phyloP scores from a whole-genome alignment of 805 yeast species.

The Brettanomyces bruxellensis region DNA sequence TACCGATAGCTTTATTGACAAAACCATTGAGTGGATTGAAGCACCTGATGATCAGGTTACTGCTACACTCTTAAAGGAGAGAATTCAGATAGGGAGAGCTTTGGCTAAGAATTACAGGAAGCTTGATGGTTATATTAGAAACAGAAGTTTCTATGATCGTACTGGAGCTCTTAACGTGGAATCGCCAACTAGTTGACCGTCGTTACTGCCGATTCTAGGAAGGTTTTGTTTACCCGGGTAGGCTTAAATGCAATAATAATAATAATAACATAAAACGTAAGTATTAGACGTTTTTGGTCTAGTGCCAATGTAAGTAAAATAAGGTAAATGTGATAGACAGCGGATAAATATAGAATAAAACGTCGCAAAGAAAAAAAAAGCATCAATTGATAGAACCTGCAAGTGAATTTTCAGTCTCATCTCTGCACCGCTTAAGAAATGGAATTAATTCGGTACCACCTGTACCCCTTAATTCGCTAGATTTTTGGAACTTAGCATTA shows the following conservation, averaged over 20 bases:
- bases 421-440: constrained; percentile 89
- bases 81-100: constrained; percentile 40
- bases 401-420: constrained; percentile 61
- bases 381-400: too few relatives aligned
- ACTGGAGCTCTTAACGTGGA: constrained; percentile 34
- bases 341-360: too few relatives aligned
- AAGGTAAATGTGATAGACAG: too few relatives aligned
- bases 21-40: constrained; percentile 76
- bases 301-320: too few relatives aligned
- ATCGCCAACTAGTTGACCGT: not conserved
- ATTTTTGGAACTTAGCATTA: constrained; percentile 28
- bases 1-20: constrained; percentile 43
- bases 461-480: constrained; percentile 65
- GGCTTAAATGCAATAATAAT: too few relatives aligned
- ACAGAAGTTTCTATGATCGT: constrained; percentile 73
- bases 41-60: constrained; percentile 43
- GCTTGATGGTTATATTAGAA: constrained; percentile 76
- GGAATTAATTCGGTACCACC: constrained; percentile 93
- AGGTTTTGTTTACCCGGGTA: not conserved
- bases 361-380: too few relatives aligned
- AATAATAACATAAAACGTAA: too few relatives aligned
- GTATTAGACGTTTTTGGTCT: too few relatives aligned
- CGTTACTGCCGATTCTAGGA: not conserved
- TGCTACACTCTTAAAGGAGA: constrained; percentile 40
- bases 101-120: constrained; percentile 55